phyloP scores from a whole-genome alignment of 257 asterid species.

The Linaria vulgaris region DNA sequence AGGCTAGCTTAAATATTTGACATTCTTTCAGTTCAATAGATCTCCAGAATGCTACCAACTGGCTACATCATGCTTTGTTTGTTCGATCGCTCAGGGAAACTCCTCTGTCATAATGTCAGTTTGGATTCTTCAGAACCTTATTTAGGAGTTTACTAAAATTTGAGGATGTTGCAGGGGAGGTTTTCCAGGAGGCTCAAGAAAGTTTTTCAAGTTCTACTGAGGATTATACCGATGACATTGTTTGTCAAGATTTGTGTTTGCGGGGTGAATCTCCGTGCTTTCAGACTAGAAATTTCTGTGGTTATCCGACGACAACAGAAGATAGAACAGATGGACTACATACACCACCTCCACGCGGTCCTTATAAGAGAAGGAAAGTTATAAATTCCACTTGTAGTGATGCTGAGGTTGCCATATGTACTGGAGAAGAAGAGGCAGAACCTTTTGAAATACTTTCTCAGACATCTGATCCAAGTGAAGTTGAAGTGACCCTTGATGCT shows the following conservation, averaged over 20 bases:
- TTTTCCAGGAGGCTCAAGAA: conserved; percentile 63
- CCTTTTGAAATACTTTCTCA: conserved; percentile 30
- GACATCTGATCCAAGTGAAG: conserved; percentile 34
- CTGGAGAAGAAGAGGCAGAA: conserved; percentile 34
- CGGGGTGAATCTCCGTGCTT: conserved; percentile 33
- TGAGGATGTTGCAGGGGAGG: conserved; percentile 51
- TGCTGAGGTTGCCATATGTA: conserved; percentile 28
- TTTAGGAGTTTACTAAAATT: conserved; percentile 10
- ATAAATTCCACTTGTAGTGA: conserved; percentile 29
- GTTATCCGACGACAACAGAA: conserved; percentile 26
- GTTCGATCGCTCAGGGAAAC: neutral
- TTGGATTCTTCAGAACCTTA: conserved; percentile 10
- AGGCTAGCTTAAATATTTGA: neutral
- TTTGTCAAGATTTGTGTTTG: conserved; percentile 23
- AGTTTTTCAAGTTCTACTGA: conserved; percentile 28
- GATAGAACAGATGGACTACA: conserved; percentile 26
- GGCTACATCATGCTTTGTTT: neutral
- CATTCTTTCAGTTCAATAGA: neutral
- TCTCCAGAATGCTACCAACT: too few relatives aligned
- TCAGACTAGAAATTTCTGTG: conserved; percentile 25
- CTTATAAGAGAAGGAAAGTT: conserved; percentile 51
- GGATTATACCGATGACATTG: conserved; percentile 24
- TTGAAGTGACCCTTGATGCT: conserved; percentile 45
- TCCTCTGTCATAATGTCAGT: neutral
- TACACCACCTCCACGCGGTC: conserved; percentile 41